These are phyloP conservation scores for Stylosanthes scabra DNA, from an alignment of 331 rosid genomes.

Conservation along the genomic window DNA sequence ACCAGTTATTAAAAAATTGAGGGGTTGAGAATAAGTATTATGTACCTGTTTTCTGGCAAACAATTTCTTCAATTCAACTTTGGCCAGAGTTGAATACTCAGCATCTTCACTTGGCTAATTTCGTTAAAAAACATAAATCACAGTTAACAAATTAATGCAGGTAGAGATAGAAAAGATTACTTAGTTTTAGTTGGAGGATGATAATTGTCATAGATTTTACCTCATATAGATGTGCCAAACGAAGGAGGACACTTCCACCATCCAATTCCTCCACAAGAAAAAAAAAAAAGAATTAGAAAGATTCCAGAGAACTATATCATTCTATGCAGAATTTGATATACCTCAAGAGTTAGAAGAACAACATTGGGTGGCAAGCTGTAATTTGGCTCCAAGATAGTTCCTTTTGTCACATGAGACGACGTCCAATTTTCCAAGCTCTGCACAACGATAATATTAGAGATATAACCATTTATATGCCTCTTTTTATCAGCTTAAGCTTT, in stretches of 20 bases:
- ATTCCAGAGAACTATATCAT: neutral
- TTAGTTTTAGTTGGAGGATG: neutral
- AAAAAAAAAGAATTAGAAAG: neutral
- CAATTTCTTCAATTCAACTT: conserved; percentile 82
- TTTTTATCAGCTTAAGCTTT: too few relatives aligned
- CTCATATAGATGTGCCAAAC: conserved; percentile 92
- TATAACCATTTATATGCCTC: too few relatives aligned
- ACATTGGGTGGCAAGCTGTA: conserved; percentile 84
- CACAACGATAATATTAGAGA: neutral
- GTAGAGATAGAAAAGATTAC: neutral
- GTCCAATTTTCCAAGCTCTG: conserved; percentile 71
- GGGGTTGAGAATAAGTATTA: neutral
- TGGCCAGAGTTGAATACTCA: conserved; percentile 58
- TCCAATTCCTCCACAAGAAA: conserved; percentile 67
- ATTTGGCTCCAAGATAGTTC: conserved; percentile 60
- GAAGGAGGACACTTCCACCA: conserved; percentile 71
- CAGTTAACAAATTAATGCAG: neutral
- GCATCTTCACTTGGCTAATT: conserved; percentile 69
- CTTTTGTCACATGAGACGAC: conserved; percentile 62
- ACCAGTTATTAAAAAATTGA: neutral
- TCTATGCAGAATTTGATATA: conserved; percentile 29
- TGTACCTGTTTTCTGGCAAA: conserved; percentile 68
- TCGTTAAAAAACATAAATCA: conserved; percentile 25
- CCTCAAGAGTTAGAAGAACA: conserved; percentile 91
- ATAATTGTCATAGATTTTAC: conserved; percentile 41